Percentiles rank a stretch among this genome's conserved stretches.
phyloP scores from a whole-genome alignment of 495 filamentous ascomycete species.

The Hypoxylon perforatum region DNA sequence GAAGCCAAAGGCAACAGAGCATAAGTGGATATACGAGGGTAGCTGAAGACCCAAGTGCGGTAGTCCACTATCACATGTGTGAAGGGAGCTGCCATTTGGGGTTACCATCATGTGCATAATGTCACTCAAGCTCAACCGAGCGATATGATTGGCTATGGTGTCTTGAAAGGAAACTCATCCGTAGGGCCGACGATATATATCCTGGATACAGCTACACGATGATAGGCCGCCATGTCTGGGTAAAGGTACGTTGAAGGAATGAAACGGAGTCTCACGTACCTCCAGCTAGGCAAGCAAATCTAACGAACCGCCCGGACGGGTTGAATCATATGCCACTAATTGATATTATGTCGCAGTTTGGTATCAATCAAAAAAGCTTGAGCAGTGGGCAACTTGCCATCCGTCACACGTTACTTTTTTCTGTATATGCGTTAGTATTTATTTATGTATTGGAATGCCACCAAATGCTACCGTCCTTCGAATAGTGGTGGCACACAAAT shows the following conservation, averaged over 20 bases:
- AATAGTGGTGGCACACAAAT: conserved; percentile 17
- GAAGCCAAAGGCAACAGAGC: conserved; percentile 9
- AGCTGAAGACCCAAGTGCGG: conserved; percentile 28
- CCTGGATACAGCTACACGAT: conserved; percentile 43
- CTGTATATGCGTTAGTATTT: conserved; percentile 34
- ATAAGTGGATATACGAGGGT: conserved; percentile 37
- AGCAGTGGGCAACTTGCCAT: conserved; percentile 5
- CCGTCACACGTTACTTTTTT: conserved; percentile 16
- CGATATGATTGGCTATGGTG: conserved; percentile 51
- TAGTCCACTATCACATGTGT: conserved; percentile 42
- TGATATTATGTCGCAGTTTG: conserved; percentile 24
- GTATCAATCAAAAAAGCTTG: conserved; percentile 19
- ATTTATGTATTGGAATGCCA: conserved; percentile 22
- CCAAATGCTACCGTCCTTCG: conserved; percentile 4
- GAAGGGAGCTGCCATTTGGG: conserved; percentile 24
- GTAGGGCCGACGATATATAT: conserved; percentile 55
- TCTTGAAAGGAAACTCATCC: conserved; percentile 50
- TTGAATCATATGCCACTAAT: conserved; percentile 15
- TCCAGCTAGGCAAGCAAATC: conserved; percentile 23
- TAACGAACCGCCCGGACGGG: conserved; percentile 19
- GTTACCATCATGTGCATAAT: conserved; percentile 32
- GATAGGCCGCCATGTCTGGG: conserved; percentile 53
- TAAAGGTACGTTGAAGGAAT: conserved; percentile 31
- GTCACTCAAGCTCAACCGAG: conserved; percentile 27
- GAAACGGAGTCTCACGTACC: conserved; percentile 42